phyloP scores from a whole-genome alignment of 202 grass and related monocot genomes.

The Musa balbisiana region DNA sequence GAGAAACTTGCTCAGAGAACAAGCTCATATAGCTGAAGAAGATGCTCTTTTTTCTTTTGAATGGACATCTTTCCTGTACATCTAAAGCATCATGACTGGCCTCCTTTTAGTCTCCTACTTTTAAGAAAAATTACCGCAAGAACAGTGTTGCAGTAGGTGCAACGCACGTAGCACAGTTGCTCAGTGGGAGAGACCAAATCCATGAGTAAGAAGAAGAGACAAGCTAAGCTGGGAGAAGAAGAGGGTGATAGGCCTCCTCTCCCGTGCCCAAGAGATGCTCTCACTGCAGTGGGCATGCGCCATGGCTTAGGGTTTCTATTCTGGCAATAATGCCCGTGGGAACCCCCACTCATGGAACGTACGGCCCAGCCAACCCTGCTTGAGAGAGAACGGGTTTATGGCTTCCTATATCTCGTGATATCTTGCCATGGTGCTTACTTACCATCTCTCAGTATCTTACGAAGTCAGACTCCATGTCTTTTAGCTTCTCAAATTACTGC shows the following conservation, averaged over 20 bases:
- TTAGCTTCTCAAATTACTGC: not conserved
- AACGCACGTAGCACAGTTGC: slow-evolving; percentile 77
- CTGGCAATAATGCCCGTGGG: slow-evolving; percentile 68
- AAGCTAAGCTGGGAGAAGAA: not conserved
- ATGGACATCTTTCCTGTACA: too few relatives aligned
- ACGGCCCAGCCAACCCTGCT: slow-evolving; percentile 37
- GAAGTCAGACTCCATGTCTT: not conserved
- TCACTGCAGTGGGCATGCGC: slow-evolving; percentile 7
- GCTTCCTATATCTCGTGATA: slow-evolving; percentile 5
- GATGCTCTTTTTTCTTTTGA: too few relatives aligned
- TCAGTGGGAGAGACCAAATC: slow-evolving; percentile 67
- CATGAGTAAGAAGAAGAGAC: slow-evolving; percentile 33
- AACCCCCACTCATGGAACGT: slow-evolving; percentile 46
- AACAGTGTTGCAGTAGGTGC: slow-evolving; percentile 82
- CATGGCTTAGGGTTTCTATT: slow-evolving; percentile 74
- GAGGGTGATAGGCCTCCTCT: slow-evolving; percentile 2
- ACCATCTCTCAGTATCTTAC: not conserved
- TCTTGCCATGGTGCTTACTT: too few relatives aligned
- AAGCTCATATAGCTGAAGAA: not conserved
- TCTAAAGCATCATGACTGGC: not conserved
- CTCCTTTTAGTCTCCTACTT: slow-evolving; percentile 6
- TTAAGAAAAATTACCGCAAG: slow-evolving; percentile 80
- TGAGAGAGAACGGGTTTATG: slow-evolving; percentile 13
- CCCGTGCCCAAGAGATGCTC: not conserved
- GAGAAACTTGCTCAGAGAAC: not conserved